These are phyloP conservation scores for Populus hybrid DNA, from an alignment of 441 rosid species.

Conservation along the genomic window DNA sequence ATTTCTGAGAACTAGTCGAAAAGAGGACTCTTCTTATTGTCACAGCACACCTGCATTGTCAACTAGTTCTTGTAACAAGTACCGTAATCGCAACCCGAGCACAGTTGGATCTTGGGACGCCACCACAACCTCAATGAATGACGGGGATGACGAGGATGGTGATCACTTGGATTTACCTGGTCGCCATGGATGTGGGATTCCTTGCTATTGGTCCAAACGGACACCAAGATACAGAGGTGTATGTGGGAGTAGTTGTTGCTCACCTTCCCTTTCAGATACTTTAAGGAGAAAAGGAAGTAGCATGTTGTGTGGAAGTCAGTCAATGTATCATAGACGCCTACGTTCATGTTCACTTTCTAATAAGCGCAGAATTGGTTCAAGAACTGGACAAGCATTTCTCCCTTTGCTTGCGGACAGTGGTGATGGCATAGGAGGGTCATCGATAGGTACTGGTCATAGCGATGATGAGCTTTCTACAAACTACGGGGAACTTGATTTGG, in stretches of 20 bases:
- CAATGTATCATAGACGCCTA: conserved; percentile 51
- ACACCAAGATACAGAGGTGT: conserved; percentile 67
- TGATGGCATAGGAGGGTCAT: conserved; percentile 74
- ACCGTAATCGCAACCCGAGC: conserved; percentile 56
- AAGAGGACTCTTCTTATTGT: conserved; percentile 74
- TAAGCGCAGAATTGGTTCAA: conserved; percentile 51
- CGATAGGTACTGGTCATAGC: conserved; percentile 67
- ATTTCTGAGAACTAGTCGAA: conserved; percentile 44
- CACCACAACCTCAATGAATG: conserved; percentile 68
- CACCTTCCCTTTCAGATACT: conserved; percentile 93
- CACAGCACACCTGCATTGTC: conserved; percentile 90
- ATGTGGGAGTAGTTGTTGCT: conserved; percentile 80
- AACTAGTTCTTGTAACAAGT: conserved; percentile 67
- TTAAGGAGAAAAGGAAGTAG: conserved; percentile 87
- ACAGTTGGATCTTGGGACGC: conserved; percentile 90
- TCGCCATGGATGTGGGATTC: conserved; percentile 89
- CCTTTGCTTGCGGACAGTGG: conserved; percentile 69
- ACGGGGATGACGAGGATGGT: conserved; percentile 69
- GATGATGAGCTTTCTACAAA: conserved; percentile 94
- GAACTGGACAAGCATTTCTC: conserved; percentile 73
- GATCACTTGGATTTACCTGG: conserved; percentile 81
- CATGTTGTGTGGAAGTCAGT: conserved; percentile 72
- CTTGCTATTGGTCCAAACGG: conserved; percentile 91
- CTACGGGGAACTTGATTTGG: conserved; percentile 90
- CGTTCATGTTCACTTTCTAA: conserved; percentile 45